A percentile compares a stretch with the other conserved stretches of the same genome.
Conservation (phyloP, 352 stramenopile genomes). For the Phytopythium ostracodes region DNA sequence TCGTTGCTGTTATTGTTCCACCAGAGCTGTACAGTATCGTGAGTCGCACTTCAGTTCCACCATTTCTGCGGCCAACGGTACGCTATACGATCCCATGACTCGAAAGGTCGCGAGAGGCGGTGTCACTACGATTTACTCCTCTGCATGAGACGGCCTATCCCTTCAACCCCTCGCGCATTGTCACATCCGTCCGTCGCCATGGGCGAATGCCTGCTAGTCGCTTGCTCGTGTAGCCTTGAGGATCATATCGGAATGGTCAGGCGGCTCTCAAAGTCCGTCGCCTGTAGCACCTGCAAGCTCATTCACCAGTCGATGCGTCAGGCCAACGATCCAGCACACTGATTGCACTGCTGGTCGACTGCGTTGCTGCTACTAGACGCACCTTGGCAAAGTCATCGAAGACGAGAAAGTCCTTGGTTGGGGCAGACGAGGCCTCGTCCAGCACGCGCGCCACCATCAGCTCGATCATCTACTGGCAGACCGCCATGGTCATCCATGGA, state of each 20-base stretch:
- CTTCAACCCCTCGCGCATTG: too few species aligned
- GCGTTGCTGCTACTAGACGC: too few species aligned
- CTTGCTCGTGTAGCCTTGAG: not conserved
- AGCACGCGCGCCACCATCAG: conserved; percentile 39
- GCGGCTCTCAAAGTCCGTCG: conserved; percentile 59
- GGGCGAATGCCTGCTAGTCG: too few species aligned
- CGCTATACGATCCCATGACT: too few species aligned
- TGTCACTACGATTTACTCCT: too few species aligned
- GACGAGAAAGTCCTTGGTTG: conserved; percentile 36
- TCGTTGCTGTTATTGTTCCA: not conserved
- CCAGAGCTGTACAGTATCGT: not conserved
- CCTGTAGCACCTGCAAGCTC: conserved; percentile 51
- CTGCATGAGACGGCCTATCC: too few species aligned
- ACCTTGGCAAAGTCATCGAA: conserved; percentile 66
- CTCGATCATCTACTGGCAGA: conserved; percentile 40
- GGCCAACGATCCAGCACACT: too few species aligned
- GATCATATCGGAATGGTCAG: conserved; percentile 51
- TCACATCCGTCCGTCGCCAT: too few species aligned
- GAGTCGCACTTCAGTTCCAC: not conserved
- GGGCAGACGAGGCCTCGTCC: conserved; percentile 47
- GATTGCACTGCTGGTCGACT: too few species aligned
- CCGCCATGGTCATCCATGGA: too few species aligned
- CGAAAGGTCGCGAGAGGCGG: too few species aligned
- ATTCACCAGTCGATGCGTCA: conserved; percentile 1
- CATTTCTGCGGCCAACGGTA: not conserved